Conservation (phyloP, 2,329 filamentous ascomycete genomes). For the Cercospora zeina region DNA sequence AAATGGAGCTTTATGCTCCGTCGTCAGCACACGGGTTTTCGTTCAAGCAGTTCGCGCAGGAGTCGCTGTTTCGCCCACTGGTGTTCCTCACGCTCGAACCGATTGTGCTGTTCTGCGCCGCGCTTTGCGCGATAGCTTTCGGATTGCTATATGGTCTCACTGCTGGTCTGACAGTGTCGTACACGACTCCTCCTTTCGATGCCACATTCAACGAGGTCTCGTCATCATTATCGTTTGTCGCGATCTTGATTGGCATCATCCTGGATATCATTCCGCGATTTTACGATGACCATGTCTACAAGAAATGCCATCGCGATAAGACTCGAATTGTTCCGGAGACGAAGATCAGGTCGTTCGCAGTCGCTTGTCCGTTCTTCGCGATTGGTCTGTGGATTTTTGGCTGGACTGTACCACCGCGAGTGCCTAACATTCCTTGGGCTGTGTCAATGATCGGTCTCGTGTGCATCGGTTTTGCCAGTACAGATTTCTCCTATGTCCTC, state of each 20-base stretch:
- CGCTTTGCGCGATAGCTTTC: constrained; percentile 27
- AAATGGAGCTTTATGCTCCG: constrained; percentile 25
- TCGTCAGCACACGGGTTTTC: constrained; percentile 16
- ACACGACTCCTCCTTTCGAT: constrained; percentile 30
- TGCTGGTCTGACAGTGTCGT: constrained; percentile 28
- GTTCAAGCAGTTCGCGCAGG: constrained; percentile 40
- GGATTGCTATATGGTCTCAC: constrained; percentile 30
- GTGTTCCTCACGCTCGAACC: constrained; percentile 50
- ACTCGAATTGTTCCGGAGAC: constrained; percentile 51
- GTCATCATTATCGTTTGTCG: constrained; percentile 47
- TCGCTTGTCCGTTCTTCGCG: constrained; percentile 23
- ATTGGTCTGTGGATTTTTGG: constrained; percentile 37
- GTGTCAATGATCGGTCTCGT: constrained; percentile 33
- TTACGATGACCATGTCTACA: constrained; percentile 25
- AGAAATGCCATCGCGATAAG: constrained; percentile 31
- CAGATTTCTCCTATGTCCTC: constrained; percentile 31
- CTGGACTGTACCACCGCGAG: constrained; percentile 31
- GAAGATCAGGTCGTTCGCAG: constrained; percentile 31
- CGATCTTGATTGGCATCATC: constrained; percentile 45
- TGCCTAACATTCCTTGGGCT: constrained; percentile 27
- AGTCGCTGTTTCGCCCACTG: constrained; percentile 47
- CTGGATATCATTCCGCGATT: constrained; percentile 32
- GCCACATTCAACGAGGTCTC: constrained; percentile 41
- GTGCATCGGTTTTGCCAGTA: constrained; percentile 32
- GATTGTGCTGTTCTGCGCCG: constrained; percentile 48